phyloP scores from a whole-genome alignment of 148 eudicot genomes.

The Talinum fruticosum region DNA sequence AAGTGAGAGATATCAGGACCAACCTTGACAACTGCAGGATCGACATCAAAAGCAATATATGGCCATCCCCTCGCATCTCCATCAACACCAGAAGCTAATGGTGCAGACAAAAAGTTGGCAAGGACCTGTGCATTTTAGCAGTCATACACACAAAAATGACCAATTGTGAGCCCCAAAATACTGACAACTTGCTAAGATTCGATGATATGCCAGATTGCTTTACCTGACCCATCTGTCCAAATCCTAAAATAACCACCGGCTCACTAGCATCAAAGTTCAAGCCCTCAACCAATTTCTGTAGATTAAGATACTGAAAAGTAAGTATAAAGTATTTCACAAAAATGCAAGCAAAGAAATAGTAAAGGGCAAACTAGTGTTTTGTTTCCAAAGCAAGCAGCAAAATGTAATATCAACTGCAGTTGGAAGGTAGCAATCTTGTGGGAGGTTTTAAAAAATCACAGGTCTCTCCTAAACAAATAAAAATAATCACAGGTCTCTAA shows the following conservation, averaged over 20 bases:
- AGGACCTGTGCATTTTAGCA: slow-evolving; percentile 57
- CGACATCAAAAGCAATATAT: slow-evolving; percentile 88
- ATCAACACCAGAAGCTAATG: slow-evolving; percentile 69
- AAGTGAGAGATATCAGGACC: slow-evolving; percentile 14
- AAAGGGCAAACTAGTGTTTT: background rate
- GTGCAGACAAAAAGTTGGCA: slow-evolving; percentile 85
- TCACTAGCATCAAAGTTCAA: slow-evolving; percentile 73
- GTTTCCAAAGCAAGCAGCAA: background rate
- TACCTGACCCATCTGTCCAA: slow-evolving; percentile 99
- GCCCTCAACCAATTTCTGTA: slow-evolving; percentile 53
- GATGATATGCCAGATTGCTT: background rate
- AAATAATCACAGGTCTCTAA: background rate
- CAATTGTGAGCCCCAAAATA: background rate
- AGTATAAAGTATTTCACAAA: background rate
- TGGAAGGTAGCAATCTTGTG: background rate
- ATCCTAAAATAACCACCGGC: slow-evolving; percentile 94
- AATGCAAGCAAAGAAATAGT: background rate
- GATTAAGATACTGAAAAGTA: slow-evolving; percentile 7
- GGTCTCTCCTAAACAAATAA: background rate
- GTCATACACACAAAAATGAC: background rate
- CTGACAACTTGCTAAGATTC: background rate
- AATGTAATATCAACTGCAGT: background rate
- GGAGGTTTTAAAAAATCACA: background rate
- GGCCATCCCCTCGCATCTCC: slow-evolving; percentile 69
- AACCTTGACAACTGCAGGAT: slow-evolving; percentile 88